Base-by-base conservation (phyloP, 345 rosid genomes). In the Stellera chamaejasme region DNA sequence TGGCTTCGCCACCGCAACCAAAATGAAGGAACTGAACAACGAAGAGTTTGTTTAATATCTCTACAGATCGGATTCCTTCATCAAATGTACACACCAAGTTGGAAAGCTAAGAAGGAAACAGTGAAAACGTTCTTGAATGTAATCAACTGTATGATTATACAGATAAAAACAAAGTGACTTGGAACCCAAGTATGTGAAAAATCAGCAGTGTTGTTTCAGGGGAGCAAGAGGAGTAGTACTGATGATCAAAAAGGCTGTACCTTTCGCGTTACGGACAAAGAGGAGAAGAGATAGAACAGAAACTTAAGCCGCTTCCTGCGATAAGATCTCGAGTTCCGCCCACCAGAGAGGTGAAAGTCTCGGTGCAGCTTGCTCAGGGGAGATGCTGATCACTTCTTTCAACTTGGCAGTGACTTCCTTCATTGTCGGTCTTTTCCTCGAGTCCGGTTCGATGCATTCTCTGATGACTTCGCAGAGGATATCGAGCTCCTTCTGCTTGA, bases 261-360 rank as follows among this genome's bases (percentile, higher is more conserved):
- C 39, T 32, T 32, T 32, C 8, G 39, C 39, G 39, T 32, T 32
- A 1, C 39, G 39, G 8, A 32, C 39, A 8, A 8, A 28, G 45
- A 44, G 45, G 45, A 52, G 66, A 32, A 4, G 39, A 32, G 39
- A 32, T 5, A 65, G 49, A 45, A 39, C 14, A 19, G 52, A 13
- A 14, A 39, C 13, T 77, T 68, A 91, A 36, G 83, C 82, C 28
- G 98, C 86, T 78, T 85, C 99, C 60, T 72, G 77, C 1, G 98
- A 92, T 64, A 89, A 66, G 68, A 93, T 84, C 83, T 93, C 97
- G 43, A 93, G 96, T 63, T 93, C 99, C 3, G 97, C 99, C 97
- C 97, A 93, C 99, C 99, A 93, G 13, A 89, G 77, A 10, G 99
- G 99, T 50, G 99, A 93, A 50, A 89, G 89, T 67, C 86, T 89